Percentiles rank a stretch among this genome's conserved stretches.
Evolutionary conservation across 805 yeast genomes (phyloP).

Genomic region (Metschnikowia arizonensis): DNA sequence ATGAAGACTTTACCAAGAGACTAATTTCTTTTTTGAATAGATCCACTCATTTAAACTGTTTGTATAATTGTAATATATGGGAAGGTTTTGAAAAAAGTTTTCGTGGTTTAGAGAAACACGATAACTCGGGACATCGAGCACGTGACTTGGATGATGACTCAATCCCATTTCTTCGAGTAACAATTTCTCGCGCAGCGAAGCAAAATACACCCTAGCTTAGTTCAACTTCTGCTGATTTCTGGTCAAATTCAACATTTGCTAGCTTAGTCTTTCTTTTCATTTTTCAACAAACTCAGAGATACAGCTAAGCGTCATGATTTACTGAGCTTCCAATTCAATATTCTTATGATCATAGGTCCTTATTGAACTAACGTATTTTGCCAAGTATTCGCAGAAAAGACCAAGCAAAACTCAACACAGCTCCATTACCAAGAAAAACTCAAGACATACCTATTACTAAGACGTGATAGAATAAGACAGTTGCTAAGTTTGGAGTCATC

Average conservation of each 20-base stretch:
- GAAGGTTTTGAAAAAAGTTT: too few species aligned
- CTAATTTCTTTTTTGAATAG: too few species aligned
- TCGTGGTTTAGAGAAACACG: not conserved
- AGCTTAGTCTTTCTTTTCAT: not conserved
- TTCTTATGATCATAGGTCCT: constrained; percentile 2
- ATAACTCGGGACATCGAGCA: not conserved
- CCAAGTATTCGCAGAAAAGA: constrained; percentile 6
- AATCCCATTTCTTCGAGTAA: not conserved
- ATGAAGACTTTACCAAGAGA: too few species aligned
- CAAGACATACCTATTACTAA: not conserved
- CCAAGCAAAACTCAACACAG: constrained; percentile 6
- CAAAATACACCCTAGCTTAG: not conserved
- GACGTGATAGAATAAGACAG: not conserved
- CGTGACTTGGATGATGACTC: constrained; percentile 2
- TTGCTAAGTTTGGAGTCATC: not conserved
- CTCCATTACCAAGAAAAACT: constrained; percentile 1
- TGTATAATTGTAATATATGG: too few species aligned
- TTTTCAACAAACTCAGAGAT: not conserved
- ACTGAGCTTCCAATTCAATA: not conserved
- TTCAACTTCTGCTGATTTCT: not conserved
- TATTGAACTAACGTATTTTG: constrained; percentile 1
- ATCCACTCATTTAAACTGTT: too few species aligned
- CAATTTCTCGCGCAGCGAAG: constrained; percentile 1
- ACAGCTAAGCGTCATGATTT: not conserved
- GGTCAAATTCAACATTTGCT: constrained; percentile 6